A percentile compares a stretch with the other conserved stretches of the same genome.
phyloP scores from a whole-genome alignment of 2,329 filamentous ascomycete genomes.

The Alternaria metachromatica region DNA sequence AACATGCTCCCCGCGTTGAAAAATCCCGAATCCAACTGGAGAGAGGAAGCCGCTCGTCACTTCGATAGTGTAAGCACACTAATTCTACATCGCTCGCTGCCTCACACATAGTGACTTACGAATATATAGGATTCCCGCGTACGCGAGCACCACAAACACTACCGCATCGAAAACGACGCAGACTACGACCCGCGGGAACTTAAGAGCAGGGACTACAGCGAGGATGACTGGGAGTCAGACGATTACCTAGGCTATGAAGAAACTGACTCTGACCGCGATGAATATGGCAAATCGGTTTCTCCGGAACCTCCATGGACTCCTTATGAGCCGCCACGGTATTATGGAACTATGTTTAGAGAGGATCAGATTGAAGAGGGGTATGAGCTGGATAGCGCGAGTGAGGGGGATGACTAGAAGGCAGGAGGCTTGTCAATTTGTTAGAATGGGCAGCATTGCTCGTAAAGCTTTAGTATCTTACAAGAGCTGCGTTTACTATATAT shows the following conservation, averaged over 20 bases:
- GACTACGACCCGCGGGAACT: not conserved
- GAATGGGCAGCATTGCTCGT: not conserved
- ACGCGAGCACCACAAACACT: not conserved
- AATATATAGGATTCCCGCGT: not conserved
- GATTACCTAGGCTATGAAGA: not conserved
- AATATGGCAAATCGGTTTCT: no score
- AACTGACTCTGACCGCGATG: not conserved
- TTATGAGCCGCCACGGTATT: not conserved
- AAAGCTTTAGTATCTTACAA: not conserved
- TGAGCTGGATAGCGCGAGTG: not conserved
- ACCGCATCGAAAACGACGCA: not conserved
- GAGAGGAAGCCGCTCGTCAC: not conserved
- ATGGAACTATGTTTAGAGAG: not conserved
- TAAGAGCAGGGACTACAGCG: not conserved
- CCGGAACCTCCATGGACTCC: no score
- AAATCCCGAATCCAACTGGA: not conserved
- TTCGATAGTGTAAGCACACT: not conserved
- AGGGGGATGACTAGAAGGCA: not conserved
- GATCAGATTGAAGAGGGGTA: not conserved
- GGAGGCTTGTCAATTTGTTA: not conserved
- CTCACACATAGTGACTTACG: not conserved
- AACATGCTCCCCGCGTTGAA: not conserved
- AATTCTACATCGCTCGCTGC: not conserved
- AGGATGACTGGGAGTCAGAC: not conserved
- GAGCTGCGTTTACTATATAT: not conserved